phyloP scores from a whole-genome alignment of 768 basidiomycete species.

The Bullera alba region DNA sequence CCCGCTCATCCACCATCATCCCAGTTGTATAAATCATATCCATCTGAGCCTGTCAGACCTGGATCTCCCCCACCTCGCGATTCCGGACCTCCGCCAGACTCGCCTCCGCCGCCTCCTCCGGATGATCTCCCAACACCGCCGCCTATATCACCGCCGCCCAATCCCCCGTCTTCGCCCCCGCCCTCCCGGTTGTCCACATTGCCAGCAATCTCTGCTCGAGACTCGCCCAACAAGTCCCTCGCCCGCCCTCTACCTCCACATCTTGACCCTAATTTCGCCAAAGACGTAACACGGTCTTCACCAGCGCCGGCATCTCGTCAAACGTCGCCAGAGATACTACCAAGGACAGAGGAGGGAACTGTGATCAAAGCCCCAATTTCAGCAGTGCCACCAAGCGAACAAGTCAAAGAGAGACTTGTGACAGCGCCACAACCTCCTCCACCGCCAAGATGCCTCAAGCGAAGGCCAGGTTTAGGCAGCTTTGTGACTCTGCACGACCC shows the following conservation, averaged over 20 bases:
- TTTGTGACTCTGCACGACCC: conserved; percentile 7
- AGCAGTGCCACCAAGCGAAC: not conserved
- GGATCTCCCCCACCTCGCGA: not conserved
- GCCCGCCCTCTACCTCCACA: too few relatives aligned
- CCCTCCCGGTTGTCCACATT: conserved; percentile 7
- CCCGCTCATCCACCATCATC: not conserved
- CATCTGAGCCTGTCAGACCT: conserved; percentile 6
- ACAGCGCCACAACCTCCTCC: conserved; percentile 19
- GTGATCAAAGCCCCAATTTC: not conserved
- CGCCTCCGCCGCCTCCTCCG: conserved; percentile 14
- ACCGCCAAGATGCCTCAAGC: conserved; percentile 11
- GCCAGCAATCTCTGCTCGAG: not conserved
- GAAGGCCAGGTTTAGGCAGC: conserved; percentile 17
- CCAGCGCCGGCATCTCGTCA: not conserved
- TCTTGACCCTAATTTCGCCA: too few relatives aligned
- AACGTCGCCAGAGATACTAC: not conserved
- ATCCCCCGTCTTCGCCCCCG: conserved; percentile 46
- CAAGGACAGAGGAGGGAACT: not conserved
- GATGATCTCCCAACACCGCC: conserved; percentile 15
- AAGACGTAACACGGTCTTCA: too few relatives aligned
- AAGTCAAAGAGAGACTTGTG: not conserved
- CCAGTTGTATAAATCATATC: conserved; percentile 17
- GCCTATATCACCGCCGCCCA: conserved; percentile 55
- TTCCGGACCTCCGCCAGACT: conserved; percentile 18
- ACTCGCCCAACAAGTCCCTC: too few relatives aligned